Evolutionary conservation across 1,284 basidiomycete genomes (phyloP).

Genomic region (Hemileia vastatrix): DNA sequence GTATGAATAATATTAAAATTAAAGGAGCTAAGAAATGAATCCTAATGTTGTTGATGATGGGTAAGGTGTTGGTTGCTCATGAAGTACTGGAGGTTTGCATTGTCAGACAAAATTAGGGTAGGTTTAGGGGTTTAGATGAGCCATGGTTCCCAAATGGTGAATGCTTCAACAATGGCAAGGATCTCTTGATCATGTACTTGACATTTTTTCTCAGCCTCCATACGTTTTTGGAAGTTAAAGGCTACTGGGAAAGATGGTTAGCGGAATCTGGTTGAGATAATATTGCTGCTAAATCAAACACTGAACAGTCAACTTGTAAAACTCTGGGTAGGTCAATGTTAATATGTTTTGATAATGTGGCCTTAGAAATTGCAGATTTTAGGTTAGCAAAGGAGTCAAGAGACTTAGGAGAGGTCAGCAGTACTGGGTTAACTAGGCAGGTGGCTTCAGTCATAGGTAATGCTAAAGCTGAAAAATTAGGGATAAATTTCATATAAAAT

Average conservation of each 20-base stretch:
- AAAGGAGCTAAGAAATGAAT: slow-evolving; percentile 2
- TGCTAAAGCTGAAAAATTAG: not conserved
- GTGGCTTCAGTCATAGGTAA: not conserved
- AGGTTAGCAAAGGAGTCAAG: not conserved
- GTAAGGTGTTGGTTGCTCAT: not conserved
- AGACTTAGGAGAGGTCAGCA: not conserved
- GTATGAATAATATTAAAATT: not conserved
- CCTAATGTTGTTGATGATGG: not conserved
- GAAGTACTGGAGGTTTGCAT: slow-evolving; percentile 5
- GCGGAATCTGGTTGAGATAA: not conserved
- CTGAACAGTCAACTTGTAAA: not conserved
- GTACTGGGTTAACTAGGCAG: not conserved
- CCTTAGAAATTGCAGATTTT: not conserved
- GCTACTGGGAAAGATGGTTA: not conserved
- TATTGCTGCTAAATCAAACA: not conserved
- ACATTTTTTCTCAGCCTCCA: not conserved
- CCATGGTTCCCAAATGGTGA: slow-evolving; percentile 6
- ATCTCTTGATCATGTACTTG: slow-evolving; percentile 1
- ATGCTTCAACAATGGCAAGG: not conserved
- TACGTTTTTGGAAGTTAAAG: slow-evolving; percentile 2
- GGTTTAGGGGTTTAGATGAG: not conserved
- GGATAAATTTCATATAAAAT: slow-evolving; percentile 5
- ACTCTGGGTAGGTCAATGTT: not conserved
- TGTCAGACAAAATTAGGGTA: not conserved
- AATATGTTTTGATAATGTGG: not conserved